Evolutionary conservation across 2,329 filamentous ascomycete species (phyloP).

Genomic region (Clarireedia monteithiana): DNA sequence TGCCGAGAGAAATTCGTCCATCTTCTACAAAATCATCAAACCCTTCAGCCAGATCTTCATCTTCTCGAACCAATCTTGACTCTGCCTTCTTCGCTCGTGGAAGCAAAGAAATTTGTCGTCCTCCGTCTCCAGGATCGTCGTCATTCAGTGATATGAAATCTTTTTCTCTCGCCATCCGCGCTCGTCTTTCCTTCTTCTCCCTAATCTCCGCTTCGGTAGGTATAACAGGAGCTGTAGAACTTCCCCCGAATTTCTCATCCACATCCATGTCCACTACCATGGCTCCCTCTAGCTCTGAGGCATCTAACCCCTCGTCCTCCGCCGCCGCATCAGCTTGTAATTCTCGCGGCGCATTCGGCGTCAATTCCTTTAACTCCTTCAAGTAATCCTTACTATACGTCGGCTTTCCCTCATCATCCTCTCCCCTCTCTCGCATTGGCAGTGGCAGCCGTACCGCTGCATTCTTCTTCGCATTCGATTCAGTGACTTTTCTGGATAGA

Average conservation of each 20-base stretch:
- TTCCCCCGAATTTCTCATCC: conserved; percentile 12
- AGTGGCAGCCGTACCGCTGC: conserved; percentile 27
- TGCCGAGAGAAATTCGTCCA: conserved; percentile 69
- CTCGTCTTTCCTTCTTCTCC: conserved; percentile 83
- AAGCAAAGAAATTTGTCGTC: conserved; percentile 31
- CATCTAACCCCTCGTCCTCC: conserved; percentile 48
- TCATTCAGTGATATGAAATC: conserved; percentile 60
- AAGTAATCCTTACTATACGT: conserved; percentile 83
- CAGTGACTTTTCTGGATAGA: conserved; percentile 55
- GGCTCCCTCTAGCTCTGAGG: conserved; percentile 54
- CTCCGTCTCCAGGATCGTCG: conserved; percentile 40
- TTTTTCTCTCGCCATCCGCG: conserved; percentile 68
- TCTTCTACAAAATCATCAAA: conserved; percentile 91
- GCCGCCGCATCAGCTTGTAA: conserved; percentile 38
- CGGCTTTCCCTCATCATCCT: conserved; percentile 54
- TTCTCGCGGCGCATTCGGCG: conserved; percentile 71
- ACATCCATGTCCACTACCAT: conserved; percentile 47
- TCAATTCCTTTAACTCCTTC: conserved; percentile 76
- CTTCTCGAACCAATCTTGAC: conserved; percentile 70
- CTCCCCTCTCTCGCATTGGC: conserved; percentile 25
- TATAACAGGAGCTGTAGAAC: conserved; percentile 54
- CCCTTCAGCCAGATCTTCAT: conserved; percentile 88
- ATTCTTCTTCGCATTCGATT: conserved; percentile 58
- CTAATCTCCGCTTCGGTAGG: conserved; percentile 78
- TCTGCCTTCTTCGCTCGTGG: conserved; percentile 56